Percentiles rank a stretch among this genome's conserved stretches.
phyloP scores from a whole-genome alignment of 2,329 filamentous ascomycete species.

The Aschersonia sp. region DNA sequence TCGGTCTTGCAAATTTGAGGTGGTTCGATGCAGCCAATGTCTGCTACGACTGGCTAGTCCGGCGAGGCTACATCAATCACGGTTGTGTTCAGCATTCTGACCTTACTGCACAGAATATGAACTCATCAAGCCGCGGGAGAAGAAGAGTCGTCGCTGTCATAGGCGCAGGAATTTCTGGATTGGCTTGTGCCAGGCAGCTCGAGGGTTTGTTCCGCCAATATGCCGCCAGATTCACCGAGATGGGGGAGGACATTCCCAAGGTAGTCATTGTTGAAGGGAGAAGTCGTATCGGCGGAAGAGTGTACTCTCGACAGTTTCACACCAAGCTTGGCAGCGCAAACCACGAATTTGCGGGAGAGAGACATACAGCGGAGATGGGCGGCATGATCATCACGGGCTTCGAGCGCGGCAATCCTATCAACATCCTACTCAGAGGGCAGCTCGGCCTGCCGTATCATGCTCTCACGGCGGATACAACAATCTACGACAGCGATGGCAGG shows the following conservation, averaged over 20 bases:
- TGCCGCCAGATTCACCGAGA: constrained; percentile 47
- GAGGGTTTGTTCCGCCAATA: constrained; percentile 78
- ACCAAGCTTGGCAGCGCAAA: constrained; percentile 38
- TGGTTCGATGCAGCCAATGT: constrained; percentile 84
- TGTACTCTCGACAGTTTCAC: constrained; percentile 66
- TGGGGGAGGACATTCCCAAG: constrained; percentile 53
- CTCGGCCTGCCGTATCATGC: constrained; percentile 75
- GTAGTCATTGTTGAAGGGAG: constrained; percentile 79
- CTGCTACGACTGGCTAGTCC: constrained; percentile 83
- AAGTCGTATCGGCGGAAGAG: constrained; percentile 73
- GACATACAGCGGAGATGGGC: constrained; percentile 86
- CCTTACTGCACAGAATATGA: constrained; percentile 30
- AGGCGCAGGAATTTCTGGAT: constrained; percentile 84
- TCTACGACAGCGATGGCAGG: constrained; percentile 73
- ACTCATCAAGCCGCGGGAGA: constrained; percentile 23
- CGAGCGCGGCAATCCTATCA: constrained; percentile 85
- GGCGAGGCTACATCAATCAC: constrained; percentile 91
- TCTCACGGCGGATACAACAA: constrained; percentile 64
- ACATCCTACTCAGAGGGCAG: constrained; percentile 81
- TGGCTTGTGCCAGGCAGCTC: constrained; percentile 83
- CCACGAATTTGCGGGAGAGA: constrained; percentile 38
- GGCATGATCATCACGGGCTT: constrained; percentile 98
- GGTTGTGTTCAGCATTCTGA: constrained; percentile 54
- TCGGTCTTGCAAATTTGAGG: constrained; percentile 75
- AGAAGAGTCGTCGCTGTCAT: constrained; percentile 71